phyloP scores from a whole-genome alignment of 108 stramenopile genomes.

The Nitzschia sp. region DNA sequence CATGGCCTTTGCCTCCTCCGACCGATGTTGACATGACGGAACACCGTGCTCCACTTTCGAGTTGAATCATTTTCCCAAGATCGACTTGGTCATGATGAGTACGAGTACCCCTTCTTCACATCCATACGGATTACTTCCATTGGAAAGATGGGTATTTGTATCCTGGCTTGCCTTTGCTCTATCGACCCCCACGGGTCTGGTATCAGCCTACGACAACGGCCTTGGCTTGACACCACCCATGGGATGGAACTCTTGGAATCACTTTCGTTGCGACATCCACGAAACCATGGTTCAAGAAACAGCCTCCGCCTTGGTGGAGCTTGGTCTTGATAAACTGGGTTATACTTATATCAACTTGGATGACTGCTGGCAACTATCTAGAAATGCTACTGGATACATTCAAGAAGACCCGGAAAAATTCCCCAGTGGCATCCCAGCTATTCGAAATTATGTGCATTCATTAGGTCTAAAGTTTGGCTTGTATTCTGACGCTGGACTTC shows the following conservation, averaged over 20 bases:
- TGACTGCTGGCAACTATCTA: constrained; percentile 56
- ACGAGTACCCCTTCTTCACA: no score
- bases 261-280: constrained; percentile 36
- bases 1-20: no score
- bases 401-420: constrained; percentile 40
- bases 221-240: constrained; percentile 43
- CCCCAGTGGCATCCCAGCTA: constrained; percentile 44
- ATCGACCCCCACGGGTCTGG: not conserved
- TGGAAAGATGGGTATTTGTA: no score
- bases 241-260: constrained; percentile 52
- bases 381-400: constrained; percentile 32
- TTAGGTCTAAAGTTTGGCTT: constrained; percentile 55
- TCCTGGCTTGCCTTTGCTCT: not conserved
- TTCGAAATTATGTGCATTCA: constrained; percentile 47
- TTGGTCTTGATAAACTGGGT: constrained; percentile 31
- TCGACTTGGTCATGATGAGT: no score
- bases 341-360: constrained; percentile 61
- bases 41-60: no score
- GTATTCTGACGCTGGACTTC: constrained; percentile 45
- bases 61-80: no score
- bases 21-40: no score
- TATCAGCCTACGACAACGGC: constrained; percentile 29
- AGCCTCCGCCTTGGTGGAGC: constrained; percentile 15
- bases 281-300: constrained; percentile 28
- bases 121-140: no score